These are phyloP conservation scores for Trichosphaerium sp. DNA, from an alignment of 78 protist species.

Conservation along the genomic window DNA sequence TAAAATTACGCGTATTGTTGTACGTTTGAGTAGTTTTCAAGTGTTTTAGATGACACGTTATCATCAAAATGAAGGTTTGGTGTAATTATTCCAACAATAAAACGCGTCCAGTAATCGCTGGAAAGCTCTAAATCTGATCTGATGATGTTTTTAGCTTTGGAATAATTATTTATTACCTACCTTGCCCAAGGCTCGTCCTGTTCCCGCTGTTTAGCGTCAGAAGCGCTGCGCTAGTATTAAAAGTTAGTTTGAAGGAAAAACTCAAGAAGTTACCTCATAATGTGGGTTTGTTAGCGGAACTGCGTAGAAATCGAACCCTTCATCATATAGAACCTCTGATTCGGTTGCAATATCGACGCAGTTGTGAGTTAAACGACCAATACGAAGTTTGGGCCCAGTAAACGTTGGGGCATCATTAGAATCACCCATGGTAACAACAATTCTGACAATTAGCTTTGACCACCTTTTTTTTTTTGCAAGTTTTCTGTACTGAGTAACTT, in stretches of 20 bases:
- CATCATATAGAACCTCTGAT: not conserved
- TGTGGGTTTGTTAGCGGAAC: conserved; percentile 43
- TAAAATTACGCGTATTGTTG: not conserved
- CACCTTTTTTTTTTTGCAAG: too few relatives aligned
- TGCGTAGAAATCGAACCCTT: conserved; percentile 11
- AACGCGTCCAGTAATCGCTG: not conserved
- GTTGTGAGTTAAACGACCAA: too few relatives aligned
- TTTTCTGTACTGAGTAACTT: too few relatives aligned
- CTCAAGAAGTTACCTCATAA: conserved; percentile 9
- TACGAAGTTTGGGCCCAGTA: too few relatives aligned
- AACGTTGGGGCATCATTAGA: too few relatives aligned
- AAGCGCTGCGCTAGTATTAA: not conserved
- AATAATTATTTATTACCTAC: conserved; percentile 26
- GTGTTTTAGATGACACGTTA: not conserved
- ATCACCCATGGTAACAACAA: too few relatives aligned
- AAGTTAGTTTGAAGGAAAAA: not conserved
- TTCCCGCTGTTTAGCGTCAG: too few relatives aligned
- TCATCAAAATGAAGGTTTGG: conserved; percentile 14
- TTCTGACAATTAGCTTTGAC: too few relatives aligned
- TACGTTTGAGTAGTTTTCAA: not conserved
- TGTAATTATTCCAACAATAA: conserved; percentile 40
- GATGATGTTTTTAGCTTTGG: conserved; percentile 4
- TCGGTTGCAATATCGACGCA: not conserved
- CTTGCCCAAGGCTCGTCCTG: conserved; percentile 38
- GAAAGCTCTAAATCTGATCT: not conserved